These are phyloP conservation scores for Periconia sp. DNA, from an alignment of 2,329 filamentous ascomycete species.

Conservation along the genomic window DNA sequence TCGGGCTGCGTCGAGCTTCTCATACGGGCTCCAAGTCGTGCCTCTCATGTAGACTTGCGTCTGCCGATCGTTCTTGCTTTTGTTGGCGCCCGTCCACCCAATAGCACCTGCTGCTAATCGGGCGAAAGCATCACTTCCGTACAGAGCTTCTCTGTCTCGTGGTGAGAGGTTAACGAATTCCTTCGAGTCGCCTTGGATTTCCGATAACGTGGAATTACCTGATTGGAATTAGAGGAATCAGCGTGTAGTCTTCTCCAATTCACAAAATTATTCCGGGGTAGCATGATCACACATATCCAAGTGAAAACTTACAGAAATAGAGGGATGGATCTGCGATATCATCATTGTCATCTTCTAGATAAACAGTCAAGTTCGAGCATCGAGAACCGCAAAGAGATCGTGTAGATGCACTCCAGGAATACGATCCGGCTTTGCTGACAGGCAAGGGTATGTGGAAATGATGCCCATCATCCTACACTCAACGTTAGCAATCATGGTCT, in stretches of 20 bases:
- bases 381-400: conserved; percentile 25
- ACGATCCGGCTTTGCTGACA: conserved; percentile 15
- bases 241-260: not conserved
- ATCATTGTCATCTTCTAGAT: conserved; percentile 16
- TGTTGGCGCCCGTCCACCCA: conserved; percentile 30
- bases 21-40: conserved; percentile 26
- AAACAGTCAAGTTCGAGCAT: conserved; percentile 39
- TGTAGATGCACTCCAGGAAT: conserved; percentile 28
- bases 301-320: conserved; percentile 31
- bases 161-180: conserved; percentile 21
- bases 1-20: conserved; percentile 5
- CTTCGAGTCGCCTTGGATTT: conserved; percentile 13
- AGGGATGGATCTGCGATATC: conserved; percentile 17
- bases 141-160: conserved; percentile 21
- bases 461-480: not conserved
- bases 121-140: conserved; percentile 30
- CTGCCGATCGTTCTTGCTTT: conserved; percentile 16
- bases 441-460: conserved; percentile 11
- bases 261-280: too few relatives aligned
- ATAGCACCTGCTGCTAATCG: conserved; percentile 34
- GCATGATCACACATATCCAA: not conserved
- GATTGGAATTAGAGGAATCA: not conserved
- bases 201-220: not conserved
- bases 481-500: too few relatives aligned
- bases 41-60: conserved; percentile 23